Evolutionary conservation across 2,329 filamentous ascomycete genomes (phyloP), one percentile per base, ranked within the genome.

Genomic region (Venturiaceae sp.): DNA sequence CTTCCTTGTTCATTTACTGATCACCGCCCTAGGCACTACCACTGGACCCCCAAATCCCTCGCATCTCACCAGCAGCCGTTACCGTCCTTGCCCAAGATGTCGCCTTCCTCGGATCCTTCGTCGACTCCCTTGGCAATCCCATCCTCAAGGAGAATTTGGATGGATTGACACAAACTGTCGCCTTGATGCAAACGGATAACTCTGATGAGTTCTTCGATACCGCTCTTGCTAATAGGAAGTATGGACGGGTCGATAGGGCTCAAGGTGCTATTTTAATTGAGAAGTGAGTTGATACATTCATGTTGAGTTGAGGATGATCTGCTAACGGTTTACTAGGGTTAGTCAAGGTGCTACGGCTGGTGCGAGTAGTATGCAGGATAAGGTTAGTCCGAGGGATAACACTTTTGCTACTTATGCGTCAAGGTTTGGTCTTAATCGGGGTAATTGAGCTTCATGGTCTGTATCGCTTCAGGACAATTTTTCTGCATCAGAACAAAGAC

Each of bases 171-270:
- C 94, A 99, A 75, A 97, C 94, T 1, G 87, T 96, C 52, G 84
- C 88, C 60, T 79, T 99, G 28, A 88, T 99, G 81, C 85, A 89
- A 67, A 75, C 81, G 1, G 90, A 95, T 41, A 95, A 95, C 66
- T 84, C 90, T n/a, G 92, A 97, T 63, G 92, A 97, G 71, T 99
- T 96, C 72, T 99, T 94, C 70, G 94, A 99, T 68, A 87, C 94
- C 54, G 88, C 87, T 5, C 88, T 87, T 14, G 80, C 91, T 56
- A 96, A 96, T 74, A 92, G 88, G 75, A 95, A 96, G 70, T 99
- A 96, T 69, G 88, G 91, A 16, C 86, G 90, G 57, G 95, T 99
- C 34, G 90, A 97, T 73, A 88, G 90, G 56, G 79, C 95, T 70
- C 95, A 95, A 69, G 94, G 92, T 0, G 90, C 92, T 0, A 78